These are phyloP conservation scores for Ceratocystis ficicola DNA, from an alignment of 2,329 filamentous ascomycete genomes.

Conservation along the genomic window DNA sequence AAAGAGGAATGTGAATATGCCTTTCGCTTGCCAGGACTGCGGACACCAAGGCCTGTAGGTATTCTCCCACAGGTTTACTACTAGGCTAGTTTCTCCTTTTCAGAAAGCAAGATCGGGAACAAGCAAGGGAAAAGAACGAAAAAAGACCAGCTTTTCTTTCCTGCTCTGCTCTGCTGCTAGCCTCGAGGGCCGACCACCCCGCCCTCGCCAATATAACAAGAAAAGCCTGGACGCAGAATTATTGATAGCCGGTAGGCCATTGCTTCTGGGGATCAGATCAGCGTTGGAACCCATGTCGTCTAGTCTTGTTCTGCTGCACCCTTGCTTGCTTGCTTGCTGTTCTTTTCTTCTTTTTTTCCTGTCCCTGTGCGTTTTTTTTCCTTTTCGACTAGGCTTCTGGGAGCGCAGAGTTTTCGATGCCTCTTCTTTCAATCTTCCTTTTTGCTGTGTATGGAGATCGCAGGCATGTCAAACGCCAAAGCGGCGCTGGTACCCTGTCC, in stretches of 20 bases:
- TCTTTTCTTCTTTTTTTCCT: neutral
- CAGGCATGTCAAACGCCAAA: constrained; percentile 12
- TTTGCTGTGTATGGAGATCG: constrained; percentile 11
- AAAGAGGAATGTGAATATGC: no score
- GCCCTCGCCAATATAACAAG: constrained; percentile 8
- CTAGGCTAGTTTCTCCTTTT: neutral
- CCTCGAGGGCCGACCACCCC: constrained; percentile 4
- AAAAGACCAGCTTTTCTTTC: neutral
- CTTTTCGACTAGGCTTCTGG: neutral
- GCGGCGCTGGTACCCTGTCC: neutral
- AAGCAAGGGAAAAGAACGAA: neutral
- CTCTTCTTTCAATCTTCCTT: constrained; percentile 11
- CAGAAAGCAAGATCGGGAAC: neutral
- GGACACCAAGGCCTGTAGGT: neutral
- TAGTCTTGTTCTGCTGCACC: constrained; percentile 6
- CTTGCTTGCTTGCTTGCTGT: no score
- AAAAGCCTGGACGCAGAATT: constrained; percentile 10
- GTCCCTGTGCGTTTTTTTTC: constrained; percentile 3
- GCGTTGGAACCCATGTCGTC: constrained; percentile 2
- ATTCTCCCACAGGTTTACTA: neutral
- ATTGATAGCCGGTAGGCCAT: constrained; percentile 10
- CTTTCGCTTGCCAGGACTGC: neutral
- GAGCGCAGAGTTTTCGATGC: constrained; percentile 7
- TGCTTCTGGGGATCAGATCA: constrained; percentile 13
- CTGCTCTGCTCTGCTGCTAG: neutral